Conservation (phyloP, 2,329 filamentous ascomycete genomes). For the Magnaporthiopsis incrustans region DNA sequence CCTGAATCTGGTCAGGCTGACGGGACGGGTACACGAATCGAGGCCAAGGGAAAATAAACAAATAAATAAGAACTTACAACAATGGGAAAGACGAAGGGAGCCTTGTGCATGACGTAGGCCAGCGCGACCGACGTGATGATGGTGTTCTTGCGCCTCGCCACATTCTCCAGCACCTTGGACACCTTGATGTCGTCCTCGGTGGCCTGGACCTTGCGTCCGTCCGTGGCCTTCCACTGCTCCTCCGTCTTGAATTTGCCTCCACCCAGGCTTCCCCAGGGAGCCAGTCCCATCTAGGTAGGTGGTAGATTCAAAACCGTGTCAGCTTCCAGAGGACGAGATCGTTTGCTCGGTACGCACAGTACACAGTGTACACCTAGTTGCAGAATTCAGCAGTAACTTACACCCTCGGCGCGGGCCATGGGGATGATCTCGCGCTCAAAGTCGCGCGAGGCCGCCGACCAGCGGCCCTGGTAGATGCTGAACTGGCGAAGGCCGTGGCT, state of each 20-base stretch:
- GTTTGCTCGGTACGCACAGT: no score
- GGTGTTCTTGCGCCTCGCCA: constrained; percentile 36
- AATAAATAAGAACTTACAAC: constrained; percentile 33
- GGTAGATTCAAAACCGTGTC: neutral
- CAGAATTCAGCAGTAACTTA: neutral
- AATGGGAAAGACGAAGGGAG: constrained; percentile 66
- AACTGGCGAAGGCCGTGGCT: constrained; percentile 51
- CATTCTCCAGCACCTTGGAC: constrained; percentile 37
- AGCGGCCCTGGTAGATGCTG: constrained; percentile 56
- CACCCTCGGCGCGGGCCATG: constrained; percentile 52
- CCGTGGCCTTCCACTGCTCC: constrained; percentile 21
- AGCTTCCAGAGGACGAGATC: constrained; percentile 28
- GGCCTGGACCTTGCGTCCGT: constrained; percentile 30
- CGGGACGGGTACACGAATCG: no score
- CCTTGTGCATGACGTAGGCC: constrained; percentile 66
- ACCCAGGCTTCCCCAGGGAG: constrained; percentile 46
- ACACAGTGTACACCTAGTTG: neutral
- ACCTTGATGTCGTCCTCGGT: constrained; percentile 45
- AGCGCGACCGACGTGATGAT: constrained; percentile 47
- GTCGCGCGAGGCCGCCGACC: constrained; percentile 55
- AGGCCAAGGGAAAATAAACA: no score
- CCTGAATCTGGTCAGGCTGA: constrained; percentile 18
- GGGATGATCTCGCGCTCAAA: constrained; percentile 63
- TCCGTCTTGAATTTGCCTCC: constrained; percentile 27
- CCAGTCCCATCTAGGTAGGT: constrained; percentile 30